phyloP scores from a whole-genome alignment of 1,284 basidiomycete species.

The Chalciporus sp. region DNA sequence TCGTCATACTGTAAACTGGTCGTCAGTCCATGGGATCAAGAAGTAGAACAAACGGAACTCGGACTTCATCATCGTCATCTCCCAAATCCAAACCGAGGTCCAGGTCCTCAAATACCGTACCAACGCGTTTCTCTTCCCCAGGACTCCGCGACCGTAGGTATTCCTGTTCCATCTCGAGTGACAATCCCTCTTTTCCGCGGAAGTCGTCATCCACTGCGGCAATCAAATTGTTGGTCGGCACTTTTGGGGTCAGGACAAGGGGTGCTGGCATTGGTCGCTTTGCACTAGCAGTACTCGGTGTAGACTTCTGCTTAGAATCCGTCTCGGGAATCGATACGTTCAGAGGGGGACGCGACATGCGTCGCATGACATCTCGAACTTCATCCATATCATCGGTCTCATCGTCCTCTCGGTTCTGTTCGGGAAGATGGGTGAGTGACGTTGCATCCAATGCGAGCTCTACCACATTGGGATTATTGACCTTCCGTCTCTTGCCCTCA shows the following conservation, averaged over 20 bases:
- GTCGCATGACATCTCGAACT: conserved; percentile 46
- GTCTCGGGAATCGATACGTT: conserved; percentile 29
- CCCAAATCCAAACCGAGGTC: conserved; percentile 67
- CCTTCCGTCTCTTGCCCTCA: conserved; percentile 27
- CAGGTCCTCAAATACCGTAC: conserved; percentile 70
- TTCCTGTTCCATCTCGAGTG: conserved; percentile 35
- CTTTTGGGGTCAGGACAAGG: conserved; percentile 44
- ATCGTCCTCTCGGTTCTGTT: conserved; percentile 34
- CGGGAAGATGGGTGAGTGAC: conserved; percentile 45
- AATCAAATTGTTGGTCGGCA: conserved; percentile 21
- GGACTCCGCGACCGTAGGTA: conserved; percentile 46
- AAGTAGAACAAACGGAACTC: conserved; percentile 4
- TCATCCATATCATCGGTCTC: conserved; percentile 45
- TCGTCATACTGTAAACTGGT: conserved; percentile 54
- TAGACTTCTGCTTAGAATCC: conserved; percentile 29
- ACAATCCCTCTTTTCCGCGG: conserved; percentile 28
- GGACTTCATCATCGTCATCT: conserved; percentile 30
- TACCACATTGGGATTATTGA: conserved; percentile 45
- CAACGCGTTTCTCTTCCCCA: conserved; percentile 59
- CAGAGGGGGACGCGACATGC: conserved; percentile 42
- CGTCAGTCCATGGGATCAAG: conserved; percentile 13
- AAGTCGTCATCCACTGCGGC: conserved; percentile 17
- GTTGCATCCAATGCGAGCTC: conserved; percentile 55
- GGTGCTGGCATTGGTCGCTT: conserved; percentile 50
- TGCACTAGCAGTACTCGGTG: conserved; percentile 28